Percentiles rank a stretch among this genome's conserved stretches.
Conservation (phyloP, 352 stramenopile species). For the Nothophytophthora sp. region DNA sequence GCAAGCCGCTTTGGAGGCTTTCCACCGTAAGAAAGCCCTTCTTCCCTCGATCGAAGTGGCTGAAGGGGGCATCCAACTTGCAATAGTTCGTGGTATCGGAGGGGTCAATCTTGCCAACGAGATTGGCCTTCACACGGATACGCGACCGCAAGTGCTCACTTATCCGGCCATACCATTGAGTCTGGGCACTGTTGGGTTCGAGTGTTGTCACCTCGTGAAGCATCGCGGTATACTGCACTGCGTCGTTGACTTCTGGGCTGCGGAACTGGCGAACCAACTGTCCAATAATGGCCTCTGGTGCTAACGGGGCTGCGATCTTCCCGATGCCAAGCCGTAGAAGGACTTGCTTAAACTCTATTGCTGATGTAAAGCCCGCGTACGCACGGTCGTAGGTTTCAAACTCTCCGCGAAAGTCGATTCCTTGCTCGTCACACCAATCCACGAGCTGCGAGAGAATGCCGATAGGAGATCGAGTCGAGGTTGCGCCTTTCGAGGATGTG, state of each 20-base stretch:
- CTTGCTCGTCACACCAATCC: slow-evolving; percentile 30
- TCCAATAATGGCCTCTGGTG: slow-evolving; percentile 43
- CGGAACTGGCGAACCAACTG: slow-evolving; percentile 63
- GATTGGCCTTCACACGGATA: slow-evolving; percentile 35
- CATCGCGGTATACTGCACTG: slow-evolving; percentile 42
- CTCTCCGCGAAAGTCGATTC: slow-evolving; percentile 49
- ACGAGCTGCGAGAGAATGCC: slow-evolving; percentile 27
- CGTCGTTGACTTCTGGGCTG: slow-evolving; percentile 18
- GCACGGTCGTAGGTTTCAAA: slow-evolving; percentile 48
- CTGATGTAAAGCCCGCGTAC: slow-evolving; percentile 45
- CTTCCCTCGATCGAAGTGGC: slow-evolving; percentile 61
- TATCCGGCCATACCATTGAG: slow-evolving; percentile 25
- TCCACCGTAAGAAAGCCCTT: slow-evolving; percentile 52
- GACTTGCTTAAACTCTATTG: slow-evolving; percentile 56
- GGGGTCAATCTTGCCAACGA: slow-evolving; percentile 35
- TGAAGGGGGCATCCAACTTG: slow-evolving; percentile 52
- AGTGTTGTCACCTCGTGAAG: slow-evolving; percentile 18
- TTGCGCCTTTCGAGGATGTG: not conserved
- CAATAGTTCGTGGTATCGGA: slow-evolving; percentile 22
- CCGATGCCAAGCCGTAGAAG: slow-evolving; percentile 41
- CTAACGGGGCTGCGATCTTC: slow-evolving; percentile 13
- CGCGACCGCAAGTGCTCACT: slow-evolving; percentile 45
- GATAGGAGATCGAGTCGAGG: slow-evolving; percentile 1
- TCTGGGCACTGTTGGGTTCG: slow-evolving; percentile 1
- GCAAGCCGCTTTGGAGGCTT: slow-evolving; percentile 37